Evolutionary conservation across 2,329 filamentous ascomycete species (phyloP), one percentile per base, ranked within the genome.

Genomic region (Cercospora canescens): DNA sequence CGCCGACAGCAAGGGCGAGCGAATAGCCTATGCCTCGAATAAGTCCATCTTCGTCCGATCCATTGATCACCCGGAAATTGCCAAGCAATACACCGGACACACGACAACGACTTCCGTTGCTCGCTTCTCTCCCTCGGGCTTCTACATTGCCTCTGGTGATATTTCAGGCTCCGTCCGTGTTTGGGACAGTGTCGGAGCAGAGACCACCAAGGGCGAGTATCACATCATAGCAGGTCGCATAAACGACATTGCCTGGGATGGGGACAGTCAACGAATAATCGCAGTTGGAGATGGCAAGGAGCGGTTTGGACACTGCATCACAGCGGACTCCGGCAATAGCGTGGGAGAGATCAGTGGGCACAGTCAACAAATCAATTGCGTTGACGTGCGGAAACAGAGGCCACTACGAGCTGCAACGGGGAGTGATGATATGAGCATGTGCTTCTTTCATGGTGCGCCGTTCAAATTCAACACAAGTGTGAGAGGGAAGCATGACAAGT

Each of bases 171-270:
- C 88, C 52, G 93, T 99, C 48, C 88, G 92, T 70, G 91, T 99
- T 4, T 99, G 95, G 95, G 94, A 98, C 78, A 87, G 86, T 70
- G 89, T 91, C 12, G 90, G 94, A 63, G 92, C 93, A 72, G 93
- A 93, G 54, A 92, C 90, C 75, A 97, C 93, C 54, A 96, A 96
- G 80, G 92, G 94, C 71, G 94, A 98, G 80, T 98, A 97, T 80
- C 87, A 89, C 76, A 97, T 98, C 80, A 94, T 98, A 75, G 93
- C 92, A 35, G 95, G 95, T 12, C 90, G 92, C 62, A 94, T 99
- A 81, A 96, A 97, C 77, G 95, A 99, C 78, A 88, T 99, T 71
- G 94, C 93, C 1, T 99, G 95, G 94, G 95, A 98, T 75, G 94
- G 94, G 64, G 95, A 99, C 80, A 96, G 92, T 67, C 94, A 97